phyloP scores from a whole-genome alignment of 2,329 filamentous ascomycete genomes.

The Hymenoscyphus repandus region DNA sequence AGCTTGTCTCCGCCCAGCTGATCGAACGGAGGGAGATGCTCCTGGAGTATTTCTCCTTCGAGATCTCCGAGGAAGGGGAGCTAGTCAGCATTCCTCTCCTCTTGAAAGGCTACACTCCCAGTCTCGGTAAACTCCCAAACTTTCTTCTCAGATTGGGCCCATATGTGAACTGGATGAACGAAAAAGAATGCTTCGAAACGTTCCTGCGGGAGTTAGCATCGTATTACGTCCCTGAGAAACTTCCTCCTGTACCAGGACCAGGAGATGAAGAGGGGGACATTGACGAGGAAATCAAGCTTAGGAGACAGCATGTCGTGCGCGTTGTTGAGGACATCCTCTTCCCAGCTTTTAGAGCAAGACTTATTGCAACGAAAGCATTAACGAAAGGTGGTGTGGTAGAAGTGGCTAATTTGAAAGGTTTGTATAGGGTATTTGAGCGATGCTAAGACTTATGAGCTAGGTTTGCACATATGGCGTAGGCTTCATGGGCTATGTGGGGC shows the following conservation, averaged over 20 bases:
- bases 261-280: constrained; percentile 36
- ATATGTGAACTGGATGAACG: constrained; percentile 78
- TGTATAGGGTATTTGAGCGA: constrained; percentile 92
- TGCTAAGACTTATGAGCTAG: constrained; percentile 50
- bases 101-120: constrained; percentile 82
- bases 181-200: constrained; percentile 78
- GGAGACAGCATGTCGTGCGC: constrained; percentile 65
- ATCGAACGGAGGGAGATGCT: constrained; percentile 80
- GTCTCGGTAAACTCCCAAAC: constrained; percentile 77
- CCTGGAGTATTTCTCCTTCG: constrained; percentile 83
- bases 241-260: constrained; percentile 50
- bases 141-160: constrained; percentile 88
- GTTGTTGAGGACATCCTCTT: constrained; percentile 84
- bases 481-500: background rate
- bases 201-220: constrained; percentile 82
- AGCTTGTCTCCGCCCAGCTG: constrained; percentile 61
- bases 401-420: constrained; percentile 82
- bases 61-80: constrained; percentile 73
- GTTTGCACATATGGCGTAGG: background rate
- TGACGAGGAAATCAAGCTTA: constrained; percentile 45
- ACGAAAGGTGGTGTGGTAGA: constrained; percentile 74
- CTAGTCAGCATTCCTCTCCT: constrained; percentile 77
- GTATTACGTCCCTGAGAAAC: constrained; percentile 84
- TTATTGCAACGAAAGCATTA: constrained; percentile 76
- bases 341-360: constrained; percentile 74